Conservation (phyloP, 1,284 basidiomycete species). For the Tilletia indica region DNA sequence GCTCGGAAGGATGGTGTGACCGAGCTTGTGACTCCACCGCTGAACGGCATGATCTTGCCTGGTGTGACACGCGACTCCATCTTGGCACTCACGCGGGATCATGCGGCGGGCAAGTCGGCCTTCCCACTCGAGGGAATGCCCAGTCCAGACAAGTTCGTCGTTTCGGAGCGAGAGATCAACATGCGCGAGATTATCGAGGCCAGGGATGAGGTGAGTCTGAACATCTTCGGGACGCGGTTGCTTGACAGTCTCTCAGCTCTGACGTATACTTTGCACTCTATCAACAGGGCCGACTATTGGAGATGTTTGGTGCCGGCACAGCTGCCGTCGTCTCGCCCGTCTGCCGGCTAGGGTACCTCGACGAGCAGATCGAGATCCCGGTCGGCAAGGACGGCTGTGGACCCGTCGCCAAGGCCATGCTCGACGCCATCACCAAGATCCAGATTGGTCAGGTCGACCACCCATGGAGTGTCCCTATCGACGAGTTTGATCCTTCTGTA, state of each 20-base stretch:
- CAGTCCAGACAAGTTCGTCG: constrained; percentile 62
- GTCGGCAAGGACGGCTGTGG: constrained; percentile 85
- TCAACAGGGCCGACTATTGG: constrained; percentile 68
- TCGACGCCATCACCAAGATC: constrained; percentile 80
- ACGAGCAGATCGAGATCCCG: constrained; percentile 78
- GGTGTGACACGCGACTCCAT: constrained; percentile 88
- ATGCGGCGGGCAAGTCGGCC: constrained; percentile 64
- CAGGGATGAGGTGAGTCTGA: constrained; percentile 56
- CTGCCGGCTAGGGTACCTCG: constrained; percentile 74
- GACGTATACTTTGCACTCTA: background rate
- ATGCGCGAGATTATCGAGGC: constrained; percentile 85
- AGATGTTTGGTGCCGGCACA: constrained; percentile 89
- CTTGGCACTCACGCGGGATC: constrained; percentile 75
- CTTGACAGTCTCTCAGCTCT: background rate
- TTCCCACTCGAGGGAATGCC: constrained; percentile 52
- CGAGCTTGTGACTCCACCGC: constrained; percentile 65
- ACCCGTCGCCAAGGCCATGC: constrained; percentile 74
- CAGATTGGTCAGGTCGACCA: constrained; percentile 82
- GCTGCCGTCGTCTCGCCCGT: constrained; percentile 63
- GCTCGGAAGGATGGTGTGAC: constrained; percentile 68
- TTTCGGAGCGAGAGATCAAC: constrained; percentile 79
- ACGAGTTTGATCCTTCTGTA: constrained; percentile 16
- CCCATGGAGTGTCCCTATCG: constrained; percentile 68
- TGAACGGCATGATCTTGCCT: constrained; percentile 92
- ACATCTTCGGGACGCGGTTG: background rate